Evolutionary conservation across 2,329 filamentous ascomycete species (phyloP).

Genomic region (Cytospora chrysosperma): DNA sequence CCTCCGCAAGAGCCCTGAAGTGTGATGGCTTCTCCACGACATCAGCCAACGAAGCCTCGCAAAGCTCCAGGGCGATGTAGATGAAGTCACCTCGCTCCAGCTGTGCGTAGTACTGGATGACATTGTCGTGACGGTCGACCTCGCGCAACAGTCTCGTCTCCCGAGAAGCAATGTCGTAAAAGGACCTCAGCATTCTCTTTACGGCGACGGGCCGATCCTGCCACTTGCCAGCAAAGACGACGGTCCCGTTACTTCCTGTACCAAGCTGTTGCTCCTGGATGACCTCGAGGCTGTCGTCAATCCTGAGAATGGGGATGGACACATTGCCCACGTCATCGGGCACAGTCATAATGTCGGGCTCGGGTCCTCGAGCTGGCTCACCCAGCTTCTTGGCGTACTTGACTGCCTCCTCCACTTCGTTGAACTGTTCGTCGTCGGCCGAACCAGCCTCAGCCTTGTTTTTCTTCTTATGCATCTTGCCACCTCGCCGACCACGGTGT

Average conservation of each 20-base stretch:
- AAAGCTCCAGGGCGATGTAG: slow-evolving; percentile 94
- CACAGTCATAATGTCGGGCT: slow-evolving; percentile 62
- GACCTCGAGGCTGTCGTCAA: slow-evolving; percentile 64
- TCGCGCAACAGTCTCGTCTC: slow-evolving; percentile 88
- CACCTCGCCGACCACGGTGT: slow-evolving; percentile 70
- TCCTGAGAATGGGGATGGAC: slow-evolving; percentile 57
- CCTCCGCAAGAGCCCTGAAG: slow-evolving; percentile 67
- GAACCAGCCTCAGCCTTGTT: slow-evolving; percentile 54
- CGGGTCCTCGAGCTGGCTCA: slow-evolving; percentile 48
- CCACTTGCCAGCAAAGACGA: slow-evolving; percentile 92
- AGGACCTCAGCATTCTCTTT: slow-evolving; percentile 94
- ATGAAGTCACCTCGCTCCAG: slow-evolving; percentile 86
- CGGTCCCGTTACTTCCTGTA: slow-evolving; percentile 92
- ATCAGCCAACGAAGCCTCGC: slow-evolving; percentile 89
- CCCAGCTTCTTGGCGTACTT: slow-evolving; percentile 59
- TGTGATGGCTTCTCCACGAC: slow-evolving; percentile 74
- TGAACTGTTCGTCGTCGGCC: slow-evolving; percentile 46
- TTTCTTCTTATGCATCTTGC: slow-evolving; percentile 64
- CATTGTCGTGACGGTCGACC: slow-evolving; percentile 93
- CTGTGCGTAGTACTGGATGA: slow-evolving; percentile 94
- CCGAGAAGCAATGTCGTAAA: slow-evolving; percentile 92
- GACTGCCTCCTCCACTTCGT: slow-evolving; percentile 61
- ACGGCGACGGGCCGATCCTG: slow-evolving; percentile 92
- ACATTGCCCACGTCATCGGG: slow-evolving; percentile 59
- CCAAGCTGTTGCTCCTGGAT: slow-evolving; percentile 63